Conservation (phyloP, 164 flowering plant species). For the Brasenia schreberi region DNA sequence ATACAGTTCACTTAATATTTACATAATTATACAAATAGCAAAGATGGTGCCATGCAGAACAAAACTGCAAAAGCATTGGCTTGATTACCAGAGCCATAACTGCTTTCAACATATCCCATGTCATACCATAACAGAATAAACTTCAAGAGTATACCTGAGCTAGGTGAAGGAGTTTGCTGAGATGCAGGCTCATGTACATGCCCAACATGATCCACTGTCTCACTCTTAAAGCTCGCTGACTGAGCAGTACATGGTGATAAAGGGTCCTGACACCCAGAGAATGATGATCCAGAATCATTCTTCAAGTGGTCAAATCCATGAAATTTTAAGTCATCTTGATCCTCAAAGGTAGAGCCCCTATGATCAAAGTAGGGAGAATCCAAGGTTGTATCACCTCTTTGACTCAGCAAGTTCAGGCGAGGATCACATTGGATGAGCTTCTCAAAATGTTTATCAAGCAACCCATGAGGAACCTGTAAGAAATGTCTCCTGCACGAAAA, state of each 20-base stretch:
- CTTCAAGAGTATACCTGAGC: constrained; percentile 39
- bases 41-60: background rate
- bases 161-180: constrained; percentile 47
- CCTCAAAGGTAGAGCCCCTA: constrained; percentile 39
- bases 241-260: constrained; percentile 34
- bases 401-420: constrained; percentile 44
- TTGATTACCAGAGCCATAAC: background rate
- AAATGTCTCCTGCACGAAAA: constrained; percentile 49
- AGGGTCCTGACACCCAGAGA: constrained; percentile 28
- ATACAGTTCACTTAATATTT: background rate
- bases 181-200: constrained; percentile 15
- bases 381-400: constrained; percentile 42
- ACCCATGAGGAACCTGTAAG: constrained; percentile 66
- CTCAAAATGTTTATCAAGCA: constrained; percentile 68
- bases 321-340: constrained; percentile 25
- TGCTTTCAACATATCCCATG: background rate
- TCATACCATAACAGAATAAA: background rate
- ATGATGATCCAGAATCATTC: constrained; percentile 17
- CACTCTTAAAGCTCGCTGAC: constrained; percentile 29
- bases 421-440: constrained; percentile 79
- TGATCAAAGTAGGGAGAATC: constrained; percentile 63
- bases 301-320: constrained; percentile 23
- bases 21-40: background rate
- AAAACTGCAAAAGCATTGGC: background rate
- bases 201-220: constrained; percentile 24